These are phyloP conservation scores for Ganoderma sinense DNA, from an alignment of 1,284 basidiomycete genomes.

Conservation along the genomic window DNA sequence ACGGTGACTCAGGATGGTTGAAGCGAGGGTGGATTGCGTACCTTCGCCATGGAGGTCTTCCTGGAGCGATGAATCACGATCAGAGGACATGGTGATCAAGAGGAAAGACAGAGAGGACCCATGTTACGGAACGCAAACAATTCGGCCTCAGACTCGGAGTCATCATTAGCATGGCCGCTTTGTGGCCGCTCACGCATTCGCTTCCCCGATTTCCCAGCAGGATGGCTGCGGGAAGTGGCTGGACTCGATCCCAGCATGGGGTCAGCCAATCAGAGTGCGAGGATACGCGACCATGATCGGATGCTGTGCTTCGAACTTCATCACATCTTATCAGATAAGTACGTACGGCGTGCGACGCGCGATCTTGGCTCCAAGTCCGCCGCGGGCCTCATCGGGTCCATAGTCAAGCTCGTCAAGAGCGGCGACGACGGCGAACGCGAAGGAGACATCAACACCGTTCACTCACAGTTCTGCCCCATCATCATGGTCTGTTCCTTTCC, in stretches of 20 bases:
- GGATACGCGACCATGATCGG: constrained; percentile 1
- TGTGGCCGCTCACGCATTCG: background rate
- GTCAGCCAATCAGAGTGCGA: constrained; percentile 21
- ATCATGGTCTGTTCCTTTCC: constrained; percentile 16
- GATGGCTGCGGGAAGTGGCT: background rate
- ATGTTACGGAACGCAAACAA: background rate
- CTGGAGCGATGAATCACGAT: background rate
- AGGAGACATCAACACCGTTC: background rate
- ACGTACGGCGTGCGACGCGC: background rate
- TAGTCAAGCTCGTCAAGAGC: background rate
- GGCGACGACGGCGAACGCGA: background rate
- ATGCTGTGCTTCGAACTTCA: constrained; percentile 10
- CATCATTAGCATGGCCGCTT: too few relatives aligned
- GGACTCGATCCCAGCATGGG: background rate
- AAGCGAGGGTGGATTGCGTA: background rate
- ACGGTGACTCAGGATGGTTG: background rate
- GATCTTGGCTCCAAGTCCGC: background rate
- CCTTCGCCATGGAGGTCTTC: background rate
- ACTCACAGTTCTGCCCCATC: background rate
- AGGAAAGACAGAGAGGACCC: background rate
- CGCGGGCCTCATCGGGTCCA: too few relatives aligned
- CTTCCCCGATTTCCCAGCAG: background rate
- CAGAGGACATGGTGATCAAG: constrained; percentile 1
- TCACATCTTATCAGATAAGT: constrained; percentile 27
- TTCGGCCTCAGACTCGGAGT: too few relatives aligned